Evolutionary conservation across 1,284 basidiomycete species (phyloP), one percentile per base, ranked within the genome.

Genomic region (Trametes hirsuta): DNA sequence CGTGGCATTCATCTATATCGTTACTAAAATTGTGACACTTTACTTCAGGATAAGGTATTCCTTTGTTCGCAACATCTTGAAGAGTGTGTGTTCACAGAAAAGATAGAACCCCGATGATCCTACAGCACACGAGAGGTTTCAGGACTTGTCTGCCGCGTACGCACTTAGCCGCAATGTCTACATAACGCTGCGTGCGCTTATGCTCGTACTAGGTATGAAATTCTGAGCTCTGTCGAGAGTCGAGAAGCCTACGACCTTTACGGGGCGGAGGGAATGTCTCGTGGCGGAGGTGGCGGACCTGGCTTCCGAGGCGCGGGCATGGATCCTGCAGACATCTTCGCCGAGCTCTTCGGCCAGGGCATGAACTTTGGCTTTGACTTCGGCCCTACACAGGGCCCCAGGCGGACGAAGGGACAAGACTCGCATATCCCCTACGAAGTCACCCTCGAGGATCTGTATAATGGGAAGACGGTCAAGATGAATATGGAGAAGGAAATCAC

Each of bases 401-500:
- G 78, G 61, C 77, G 78, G 73, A 81, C 75, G 48, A 85, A 84
- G 69, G 87, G 87, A 14, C 80, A 88, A 64, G 89, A 95, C 74
- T 87, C 90, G 6, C 79, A 88, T 37, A 88, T 97, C 64, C 84
- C 88, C 2, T 93, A 97, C 72, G 82, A 91, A 18, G 93, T 98
- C 58, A 90, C 91, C 4, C 81, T 99, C 37, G 95, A 97, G 73
- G 96, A 98, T 72, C 79, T 97, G 30, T 98, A 95, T 76, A 92
- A 90, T 61, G 97, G 97, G 36, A 96, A 95, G 75, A 85, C 84
- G 14, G 90, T 97, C 48, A 91, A 90, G 71, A 89, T 98, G 80
- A 92, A 89, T 68, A 86, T 98, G 78, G 93, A 96, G 75, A 90
- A 94, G 69, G 88, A 95, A 71, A 78, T 90, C 12, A 77, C 93